Evolutionary conservation across 805 yeast species (phyloP).

Genomic region (Ogataea siamensis): DNA sequence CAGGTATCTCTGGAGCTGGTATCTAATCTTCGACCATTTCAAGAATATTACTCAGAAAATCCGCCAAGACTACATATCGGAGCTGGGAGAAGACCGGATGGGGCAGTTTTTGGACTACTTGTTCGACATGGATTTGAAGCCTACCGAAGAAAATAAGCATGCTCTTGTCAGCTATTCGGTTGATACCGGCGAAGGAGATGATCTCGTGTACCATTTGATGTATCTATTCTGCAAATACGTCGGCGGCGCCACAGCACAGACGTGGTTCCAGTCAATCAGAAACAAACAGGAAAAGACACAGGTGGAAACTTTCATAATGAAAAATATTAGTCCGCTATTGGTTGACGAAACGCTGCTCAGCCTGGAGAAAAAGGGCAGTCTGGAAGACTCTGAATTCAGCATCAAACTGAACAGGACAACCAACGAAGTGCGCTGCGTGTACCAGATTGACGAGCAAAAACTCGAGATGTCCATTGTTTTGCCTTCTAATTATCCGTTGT

Average conservation of each 20-base stretch:
- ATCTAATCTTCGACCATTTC: slow-evolving; percentile 58
- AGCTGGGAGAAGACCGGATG: slow-evolving; percentile 52
- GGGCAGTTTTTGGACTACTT: slow-evolving; percentile 50
- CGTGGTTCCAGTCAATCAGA: slow-evolving; percentile 71
- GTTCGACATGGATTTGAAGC: slow-evolving; percentile 46
- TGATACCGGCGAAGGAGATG: slow-evolving; percentile 19
- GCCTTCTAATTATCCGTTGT: slow-evolving; percentile 77
- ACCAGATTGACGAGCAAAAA: slow-evolving; percentile 81
- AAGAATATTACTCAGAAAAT: slow-evolving; percentile 62
- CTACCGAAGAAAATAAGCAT: slow-evolving; percentile 24
- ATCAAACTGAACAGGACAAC: slow-evolving; percentile 60
- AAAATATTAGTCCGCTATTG: slow-evolving; percentile 61
- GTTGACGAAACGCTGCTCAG: slow-evolving; percentile 51
- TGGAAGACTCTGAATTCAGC: slow-evolving; percentile 45
- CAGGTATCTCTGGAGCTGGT: slow-evolving; percentile 67
- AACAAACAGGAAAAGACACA: slow-evolving; percentile 60
- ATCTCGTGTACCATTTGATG: slow-evolving; percentile 45
- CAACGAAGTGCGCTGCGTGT: slow-evolving; percentile 69
- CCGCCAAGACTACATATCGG: slow-evolving; percentile 57
- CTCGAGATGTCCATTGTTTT: slow-evolving; percentile 74
- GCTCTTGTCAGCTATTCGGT: slow-evolving; percentile 29
- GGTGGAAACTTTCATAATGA: slow-evolving; percentile 61
- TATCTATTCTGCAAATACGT: slow-evolving; percentile 48
- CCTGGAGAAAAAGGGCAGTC: slow-evolving; percentile 28
- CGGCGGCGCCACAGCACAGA: slow-evolving; percentile 60